Evolutionary conservation across 2,329 filamentous ascomycete genomes (phyloP), one percentile per base, ranked within the genome.

Genomic region (Chrysosporium queenslandicum): DNA sequence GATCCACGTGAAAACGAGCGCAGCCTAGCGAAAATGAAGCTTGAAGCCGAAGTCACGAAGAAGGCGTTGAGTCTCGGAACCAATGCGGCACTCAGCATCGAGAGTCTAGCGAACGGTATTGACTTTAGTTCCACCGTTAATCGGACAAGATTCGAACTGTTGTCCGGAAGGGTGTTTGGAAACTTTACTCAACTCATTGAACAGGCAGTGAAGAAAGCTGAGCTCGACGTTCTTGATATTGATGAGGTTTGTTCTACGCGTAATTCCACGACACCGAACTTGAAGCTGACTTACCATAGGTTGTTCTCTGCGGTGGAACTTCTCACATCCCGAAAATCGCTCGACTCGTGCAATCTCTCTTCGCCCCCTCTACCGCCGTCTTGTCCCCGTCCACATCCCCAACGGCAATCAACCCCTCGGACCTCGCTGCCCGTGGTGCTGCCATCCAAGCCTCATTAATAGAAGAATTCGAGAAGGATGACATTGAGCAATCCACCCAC

Each of bases 401-500:
- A 36, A 77, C 76, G 23, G 86, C 91, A 57, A 82, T 97, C 73
- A 97, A 97, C 79, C 92, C 92, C 58, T 92, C 88, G 2, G 91
- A 97, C 74, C 79, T 96, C 52, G 77, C 85, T 63, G 86, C 87
- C 57, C 83, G 92, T 58, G 92, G 92, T 65, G 92, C 92, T 56
- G 91, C 92, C 29, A 88, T 98, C 62, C 92, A 98, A 74, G 92
- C 92, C 34, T 94, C 85, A 55, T 76, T 98, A 58, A 88, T 98
- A 68, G 83, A 90, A 70, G 91, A 95, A 70, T 98, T 94, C 71
- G 92, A 98, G 63, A 78, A 82, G 60, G 83, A 88, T 59, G 91
- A 97, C 66, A 94, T 98, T 61, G 87, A 94, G 68, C 90, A 96
- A 77, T 94, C 87, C 57, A 94, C 89, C 45, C 91, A 98, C 76